Conservation (phyloP, 2,329 filamentous ascomycete species). For the Alternaria incomplexa region DNA sequence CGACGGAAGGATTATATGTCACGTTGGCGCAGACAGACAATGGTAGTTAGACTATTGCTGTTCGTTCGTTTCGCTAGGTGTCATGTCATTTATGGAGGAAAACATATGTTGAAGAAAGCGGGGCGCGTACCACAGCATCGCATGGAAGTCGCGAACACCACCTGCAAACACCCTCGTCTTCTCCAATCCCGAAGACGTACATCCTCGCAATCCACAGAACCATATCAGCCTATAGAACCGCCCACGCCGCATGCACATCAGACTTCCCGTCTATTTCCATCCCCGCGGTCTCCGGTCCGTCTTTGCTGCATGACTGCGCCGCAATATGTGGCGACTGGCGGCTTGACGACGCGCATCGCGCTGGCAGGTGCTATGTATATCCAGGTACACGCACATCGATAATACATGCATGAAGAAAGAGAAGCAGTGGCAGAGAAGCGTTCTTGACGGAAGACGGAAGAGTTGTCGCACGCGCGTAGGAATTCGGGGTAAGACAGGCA, state of each 20-base stretch:
- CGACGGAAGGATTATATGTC: background rate
- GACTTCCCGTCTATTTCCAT: background rate
- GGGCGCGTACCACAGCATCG: background rate
- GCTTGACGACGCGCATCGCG: background rate
- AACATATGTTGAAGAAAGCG: background rate
- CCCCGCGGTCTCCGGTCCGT: background rate
- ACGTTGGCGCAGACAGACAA: background rate
- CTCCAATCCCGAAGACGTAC: background rate
- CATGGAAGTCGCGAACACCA: background rate
- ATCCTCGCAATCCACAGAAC: background rate
- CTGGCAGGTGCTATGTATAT: background rate
- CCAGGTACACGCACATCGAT: background rate
- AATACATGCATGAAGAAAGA: background rate
- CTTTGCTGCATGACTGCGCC: slow-evolving; percentile 4
- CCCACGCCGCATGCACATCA: slow-evolving; percentile 13
- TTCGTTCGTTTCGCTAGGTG: background rate
- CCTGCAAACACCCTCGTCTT: background rate
- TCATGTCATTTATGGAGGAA: background rate
- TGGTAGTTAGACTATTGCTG: background rate
- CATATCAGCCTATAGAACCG: slow-evolving; percentile 4
- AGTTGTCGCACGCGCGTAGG: background rate
- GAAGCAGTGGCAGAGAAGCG: background rate
- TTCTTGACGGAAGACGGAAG: background rate
- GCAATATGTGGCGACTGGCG: background rate
- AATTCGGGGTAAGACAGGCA: background rate